Evolutionary conservation across 2,329 filamentous ascomycete species (phyloP).

Genomic region (Aspergillus terreus): DNA sequence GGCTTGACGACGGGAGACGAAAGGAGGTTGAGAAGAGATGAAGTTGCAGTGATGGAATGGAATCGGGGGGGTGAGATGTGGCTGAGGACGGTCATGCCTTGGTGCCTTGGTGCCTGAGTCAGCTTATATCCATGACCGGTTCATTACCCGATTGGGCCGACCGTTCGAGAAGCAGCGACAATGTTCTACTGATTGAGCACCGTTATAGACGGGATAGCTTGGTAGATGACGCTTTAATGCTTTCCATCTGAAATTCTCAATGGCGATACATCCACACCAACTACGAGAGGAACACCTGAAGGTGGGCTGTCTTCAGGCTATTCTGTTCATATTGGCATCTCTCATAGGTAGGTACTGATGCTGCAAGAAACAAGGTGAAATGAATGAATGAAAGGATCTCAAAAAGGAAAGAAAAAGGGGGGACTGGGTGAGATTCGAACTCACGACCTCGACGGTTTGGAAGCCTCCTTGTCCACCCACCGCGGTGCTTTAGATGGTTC

Average conservation of each 20-base stretch:
- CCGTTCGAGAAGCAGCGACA: too few relatives aligned
- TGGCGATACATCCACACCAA: too few relatives aligned
- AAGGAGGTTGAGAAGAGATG: conserved; percentile 8
- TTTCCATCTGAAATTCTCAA: too few relatives aligned
- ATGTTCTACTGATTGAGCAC: too few relatives aligned
- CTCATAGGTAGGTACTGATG: too few relatives aligned
- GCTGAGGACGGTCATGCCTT: background rate
- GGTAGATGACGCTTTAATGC: too few relatives aligned
- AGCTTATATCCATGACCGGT: background rate
- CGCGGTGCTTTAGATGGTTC: too few relatives aligned
- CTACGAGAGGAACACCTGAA: background rate
- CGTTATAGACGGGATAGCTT: too few relatives aligned
- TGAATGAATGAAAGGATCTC: background rate
- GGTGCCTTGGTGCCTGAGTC: background rate
- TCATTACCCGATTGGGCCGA: too few relatives aligned
- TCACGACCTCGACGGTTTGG: background rate
- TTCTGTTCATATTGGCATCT: too few relatives aligned
- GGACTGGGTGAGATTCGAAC: background rate
- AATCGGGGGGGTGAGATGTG: background rate
- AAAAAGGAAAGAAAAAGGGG: background rate
- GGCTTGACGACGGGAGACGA: conserved; percentile 5
- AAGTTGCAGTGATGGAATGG: conserved; percentile 11
- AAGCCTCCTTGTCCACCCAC: background rate
- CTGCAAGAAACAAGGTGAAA: background rate
- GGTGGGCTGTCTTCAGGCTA: too few relatives aligned